Percentiles rank a stretch among this genome's conserved stretches.
Evolutionary conservation across 2,329 filamentous ascomycete species (phyloP).

Genomic region (Aureobasidium pullulans): DNA sequence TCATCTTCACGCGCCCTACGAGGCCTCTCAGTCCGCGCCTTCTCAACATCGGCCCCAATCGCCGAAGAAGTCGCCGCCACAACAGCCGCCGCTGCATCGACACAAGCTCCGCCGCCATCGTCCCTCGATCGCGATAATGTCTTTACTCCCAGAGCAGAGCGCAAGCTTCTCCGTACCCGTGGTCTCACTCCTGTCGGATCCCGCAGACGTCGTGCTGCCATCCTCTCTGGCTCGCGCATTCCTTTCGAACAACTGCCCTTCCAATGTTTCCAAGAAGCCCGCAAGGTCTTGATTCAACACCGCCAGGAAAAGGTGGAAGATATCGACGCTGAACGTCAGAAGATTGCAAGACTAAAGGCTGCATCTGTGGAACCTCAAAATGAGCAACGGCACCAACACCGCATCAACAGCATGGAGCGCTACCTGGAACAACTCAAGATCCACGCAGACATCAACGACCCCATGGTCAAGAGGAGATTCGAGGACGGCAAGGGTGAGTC

Average conservation of each 20-base stretch:
- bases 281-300: conserved; percentile 72
- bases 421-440: conserved; percentile 78
- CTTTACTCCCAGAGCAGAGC: conserved; percentile 56
- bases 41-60: conserved; percentile 38
- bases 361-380: conserved; percentile 29
- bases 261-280: conserved; percentile 95
- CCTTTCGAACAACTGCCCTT: conserved; percentile 93
- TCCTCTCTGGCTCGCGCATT: conserved; percentile 52
- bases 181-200: conserved; percentile 64
- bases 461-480: conserved; percentile 83
- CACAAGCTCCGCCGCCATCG: conserved; percentile 3
- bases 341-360: conserved; percentile 61
- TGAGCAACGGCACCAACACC: conserved; percentile 49
- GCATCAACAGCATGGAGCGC: conserved; percentile 61
- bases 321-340: conserved; percentile 60
- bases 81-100: conserved; percentile 2
- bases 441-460: conserved; percentile 89
- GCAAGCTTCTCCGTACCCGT: conserved; percentile 52
- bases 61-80: conserved; percentile 38
- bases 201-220: conserved; percentile 61
- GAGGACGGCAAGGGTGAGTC: conserved; percentile 78
- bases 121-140: conserved; percentile 61
- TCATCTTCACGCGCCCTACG: conserved; percentile 8
- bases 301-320: conserved; percentile 69
- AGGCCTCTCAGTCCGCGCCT: conserved; percentile 33